Evolutionary conservation across 805 yeast genomes (phyloP), one percentile per base, ranked within the genome.

Genomic region (Sugiyamaella americana): DNA sequence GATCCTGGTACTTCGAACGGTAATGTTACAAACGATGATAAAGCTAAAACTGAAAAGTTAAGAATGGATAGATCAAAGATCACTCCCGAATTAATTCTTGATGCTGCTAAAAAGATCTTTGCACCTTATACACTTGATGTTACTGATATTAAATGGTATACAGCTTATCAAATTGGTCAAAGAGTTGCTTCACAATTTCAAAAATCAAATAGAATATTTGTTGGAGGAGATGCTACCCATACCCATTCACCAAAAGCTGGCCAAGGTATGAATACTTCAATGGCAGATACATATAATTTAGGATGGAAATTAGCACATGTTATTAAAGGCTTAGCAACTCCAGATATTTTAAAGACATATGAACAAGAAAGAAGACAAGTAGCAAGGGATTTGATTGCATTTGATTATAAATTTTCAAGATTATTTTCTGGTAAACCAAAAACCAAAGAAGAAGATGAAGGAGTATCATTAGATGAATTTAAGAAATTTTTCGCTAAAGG

Each of bases 201-300:
- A n/a, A 40, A 50, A 17, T 26, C 1, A n/a, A 19, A 40, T 42
- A 49, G 66, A n/a, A 57, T 63, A 16, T 63, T 63, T 47, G 60
- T 63, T 29, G 53, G 55, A 26, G 67, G 67, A 2, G 67, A 63
- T 47, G 66, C 64, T 11, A 48, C 59, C 19, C 64, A 60, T 44
- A 61, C 66, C 6, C 65, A 62, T 43, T 60, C 65, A 4, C 66
- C 67, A 5, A 60, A 62, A 48, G 67, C 67, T 37, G 67, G 63
- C 13, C 67, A 63, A 45, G 67, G 67, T 24, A 60, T 61, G 66
- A 63, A 63, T 37, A 64, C 59, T 26, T 54, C 61, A 6, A 47
- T 58, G 51, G 44, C 43, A 52, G 66, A 61, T 46, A 61, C 64
- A 17, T 62, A 34, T 46, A 61, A 61, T 39, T 54, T 62, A 20